Percentiles rank a stretch among this genome's conserved stretches.
phyloP scores from a whole-genome alignment of 306 rosid species.

The Rubus parviflorus region DNA sequence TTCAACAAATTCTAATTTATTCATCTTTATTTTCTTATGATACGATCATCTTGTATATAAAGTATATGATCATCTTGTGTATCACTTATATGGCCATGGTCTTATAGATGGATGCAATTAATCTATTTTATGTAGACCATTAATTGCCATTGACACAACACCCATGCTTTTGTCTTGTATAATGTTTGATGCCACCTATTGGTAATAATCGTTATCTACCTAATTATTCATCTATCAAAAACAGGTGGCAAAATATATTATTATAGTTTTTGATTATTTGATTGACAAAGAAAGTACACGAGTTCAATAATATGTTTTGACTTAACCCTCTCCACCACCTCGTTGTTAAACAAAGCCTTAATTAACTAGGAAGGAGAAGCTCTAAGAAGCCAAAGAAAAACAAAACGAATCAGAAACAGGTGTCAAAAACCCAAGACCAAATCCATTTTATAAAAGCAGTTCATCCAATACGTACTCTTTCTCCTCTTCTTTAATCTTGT shows the following conservation, averaged over 20 bases:
- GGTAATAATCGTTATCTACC: not conserved
- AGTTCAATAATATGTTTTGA: not conserved
- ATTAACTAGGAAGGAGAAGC: not conserved
- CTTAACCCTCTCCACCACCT: constrained; percentile 1
- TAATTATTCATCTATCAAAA: not conserved
- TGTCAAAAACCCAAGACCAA: constrained; percentile 5
- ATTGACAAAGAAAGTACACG: not conserved
- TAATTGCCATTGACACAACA: not conserved
- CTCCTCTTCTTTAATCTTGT: not conserved
- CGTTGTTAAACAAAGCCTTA: not conserved
- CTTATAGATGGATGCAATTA: too few relatives aligned
- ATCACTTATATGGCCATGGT: too few relatives aligned
- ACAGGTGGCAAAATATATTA: not conserved
- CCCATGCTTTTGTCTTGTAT: not conserved
- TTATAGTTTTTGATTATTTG: not conserved
- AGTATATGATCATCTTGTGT: too few relatives aligned
- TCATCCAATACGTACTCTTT: constrained; percentile 30
- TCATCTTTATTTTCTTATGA: not conserved
- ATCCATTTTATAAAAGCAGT: constrained; percentile 29
- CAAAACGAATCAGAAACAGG: not conserved
- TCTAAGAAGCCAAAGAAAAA: not conserved
- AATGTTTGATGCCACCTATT: not conserved
- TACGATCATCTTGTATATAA: not conserved
- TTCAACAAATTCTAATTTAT: not conserved
- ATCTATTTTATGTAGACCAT: not conserved